Evolutionary conservation across 192 early-diverging fungal species (phyloP).

Genomic region (Paraglomus occultum): DNA sequence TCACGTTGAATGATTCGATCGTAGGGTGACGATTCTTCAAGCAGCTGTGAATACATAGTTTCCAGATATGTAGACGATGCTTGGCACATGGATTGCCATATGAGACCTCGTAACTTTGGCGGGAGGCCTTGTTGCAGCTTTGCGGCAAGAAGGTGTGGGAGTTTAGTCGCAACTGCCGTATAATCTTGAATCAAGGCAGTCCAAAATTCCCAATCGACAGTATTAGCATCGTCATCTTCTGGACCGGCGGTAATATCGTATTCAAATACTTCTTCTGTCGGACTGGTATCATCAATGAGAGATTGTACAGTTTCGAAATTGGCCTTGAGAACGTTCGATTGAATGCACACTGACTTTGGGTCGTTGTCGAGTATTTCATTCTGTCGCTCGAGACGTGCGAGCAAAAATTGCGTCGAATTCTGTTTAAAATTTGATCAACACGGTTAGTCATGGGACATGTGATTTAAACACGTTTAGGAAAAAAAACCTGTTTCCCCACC

Average conservation of each 20-base stretch:
- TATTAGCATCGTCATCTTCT: conserved; percentile 29
- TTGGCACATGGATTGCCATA: conserved; percentile 91
- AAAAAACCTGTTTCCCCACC: no score
- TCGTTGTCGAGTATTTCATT: conserved; percentile 57
- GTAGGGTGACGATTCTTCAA: conserved; percentile 71
- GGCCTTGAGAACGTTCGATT: conserved; percentile 57
- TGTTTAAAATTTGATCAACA: conserved; percentile 29
- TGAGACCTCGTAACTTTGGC: conserved; percentile 73
- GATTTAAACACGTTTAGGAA: neutral
- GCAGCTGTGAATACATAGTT: conserved; percentile 74
- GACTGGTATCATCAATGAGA: conserved; percentile 40
- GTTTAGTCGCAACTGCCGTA: conserved; percentile 60
- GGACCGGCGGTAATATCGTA: neutral
- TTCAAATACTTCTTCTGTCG: conserved; percentile 21
- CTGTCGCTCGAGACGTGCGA: conserved; percentile 59
- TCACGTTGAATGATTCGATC: conserved; percentile 93
- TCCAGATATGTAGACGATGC: conserved; percentile 79
- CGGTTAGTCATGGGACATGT: neutral
- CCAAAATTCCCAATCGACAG: conserved; percentile 81
- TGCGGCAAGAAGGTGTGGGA: conserved; percentile 67
- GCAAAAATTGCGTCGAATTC: conserved; percentile 53
- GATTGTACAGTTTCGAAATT: conserved; percentile 52
- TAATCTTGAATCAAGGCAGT: conserved; percentile 78
- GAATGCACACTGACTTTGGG: conserved; percentile 59
- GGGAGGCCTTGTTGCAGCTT: conserved; percentile 82